These are phyloP conservation scores for Pseudopyricularia cyperi DNA, from an alignment of 2,329 filamentous ascomycete genomes.

Conservation along the genomic window DNA sequence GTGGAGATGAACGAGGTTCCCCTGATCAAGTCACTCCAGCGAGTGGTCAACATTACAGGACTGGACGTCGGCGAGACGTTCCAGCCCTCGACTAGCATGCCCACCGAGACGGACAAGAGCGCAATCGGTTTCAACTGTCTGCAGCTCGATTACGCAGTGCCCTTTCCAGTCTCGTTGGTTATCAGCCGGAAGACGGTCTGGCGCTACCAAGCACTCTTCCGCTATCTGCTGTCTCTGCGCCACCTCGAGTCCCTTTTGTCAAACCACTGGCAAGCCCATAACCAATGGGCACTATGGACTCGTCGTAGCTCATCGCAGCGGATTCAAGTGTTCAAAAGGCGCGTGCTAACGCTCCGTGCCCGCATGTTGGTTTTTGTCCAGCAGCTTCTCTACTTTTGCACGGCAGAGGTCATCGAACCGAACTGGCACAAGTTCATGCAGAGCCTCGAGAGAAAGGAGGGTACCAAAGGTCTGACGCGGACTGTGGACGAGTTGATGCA, in stretches of 20 bases:
- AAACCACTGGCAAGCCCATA: constrained; percentile 82
- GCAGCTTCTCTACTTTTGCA: constrained; percentile 93
- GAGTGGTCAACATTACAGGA: constrained; percentile 91
- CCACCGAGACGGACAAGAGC: constrained; percentile 55
- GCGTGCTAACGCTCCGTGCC: constrained; percentile 81
- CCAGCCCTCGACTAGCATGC: constrained; percentile 44
- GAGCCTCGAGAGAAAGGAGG: constrained; percentile 54
- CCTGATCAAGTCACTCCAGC: constrained; percentile 85
- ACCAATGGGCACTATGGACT: constrained; percentile 67
- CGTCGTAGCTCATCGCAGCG: constrained; percentile 60
- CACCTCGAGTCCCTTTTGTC: constrained; percentile 82
- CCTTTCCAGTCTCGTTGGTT: constrained; percentile 89
- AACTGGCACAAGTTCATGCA: constrained; percentile 94
- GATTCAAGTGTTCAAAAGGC: constrained; percentile 84
- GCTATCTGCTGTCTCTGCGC: constrained; percentile 79
- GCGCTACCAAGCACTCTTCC: constrained; percentile 90
- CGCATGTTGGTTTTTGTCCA: constrained; percentile 97
- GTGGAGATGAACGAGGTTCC: constrained; percentile 94
- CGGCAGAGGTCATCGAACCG: constrained; percentile 90
- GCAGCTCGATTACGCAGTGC: constrained; percentile 86
- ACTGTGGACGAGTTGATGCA: constrained; percentile 98
- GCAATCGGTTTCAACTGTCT: constrained; percentile 85
- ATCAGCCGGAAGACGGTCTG: constrained; percentile 95
- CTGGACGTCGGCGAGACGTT: constrained; percentile 82
- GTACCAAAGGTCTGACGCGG: constrained; percentile 31